Conservation (phyloP, 139 green algal species). For the Edaphochlamys debaryana region DNA sequence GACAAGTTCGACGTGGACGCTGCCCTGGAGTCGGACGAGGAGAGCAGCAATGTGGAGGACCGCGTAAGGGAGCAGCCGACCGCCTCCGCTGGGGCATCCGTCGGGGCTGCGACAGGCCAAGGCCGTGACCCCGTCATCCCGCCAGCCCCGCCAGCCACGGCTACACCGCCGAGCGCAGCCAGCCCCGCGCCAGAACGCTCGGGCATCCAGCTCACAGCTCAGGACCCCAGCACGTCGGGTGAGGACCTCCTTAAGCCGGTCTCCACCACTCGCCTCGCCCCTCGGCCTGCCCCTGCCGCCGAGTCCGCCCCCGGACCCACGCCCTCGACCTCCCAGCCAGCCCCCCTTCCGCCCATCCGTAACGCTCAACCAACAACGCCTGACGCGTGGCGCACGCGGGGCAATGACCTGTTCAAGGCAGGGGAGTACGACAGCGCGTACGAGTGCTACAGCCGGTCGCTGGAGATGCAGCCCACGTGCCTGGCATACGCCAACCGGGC, state of each 20-base stretch:
- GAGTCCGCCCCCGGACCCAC: not conserved
- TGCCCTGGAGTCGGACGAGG: constrained; percentile 50
- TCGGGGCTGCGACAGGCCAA: not conserved
- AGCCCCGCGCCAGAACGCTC: too few relatives aligned
- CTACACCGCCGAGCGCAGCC: not conserved
- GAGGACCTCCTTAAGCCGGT: constrained; percentile 26
- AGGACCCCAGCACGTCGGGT: not conserved
- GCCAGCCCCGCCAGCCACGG: not conserved
- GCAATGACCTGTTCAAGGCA: constrained; percentile 81
- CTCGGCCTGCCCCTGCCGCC: not conserved
- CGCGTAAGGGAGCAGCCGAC: too few relatives aligned
- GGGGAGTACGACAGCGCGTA: constrained; percentile 60
- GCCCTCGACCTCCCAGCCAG: not conserved
- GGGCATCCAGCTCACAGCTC: too few relatives aligned
- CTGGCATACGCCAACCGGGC: constrained; percentile 77
- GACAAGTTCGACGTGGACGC: constrained; percentile 80
- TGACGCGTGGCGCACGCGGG: constrained; percentile 66
- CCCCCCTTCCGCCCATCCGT: constrained; percentile 41
- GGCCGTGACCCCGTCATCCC: too few relatives aligned
- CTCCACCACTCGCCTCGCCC: not conserved
- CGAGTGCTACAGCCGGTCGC: constrained; percentile 67
- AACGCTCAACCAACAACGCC: constrained; percentile 47
- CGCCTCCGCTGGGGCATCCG: not conserved
- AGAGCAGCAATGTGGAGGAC: not conserved
- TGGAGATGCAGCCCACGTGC: constrained; percentile 58